These are phyloP conservation scores for Fusarium marasasianum DNA, from an alignment of 2,329 filamentous ascomycete species.

Conservation along the genomic window DNA sequence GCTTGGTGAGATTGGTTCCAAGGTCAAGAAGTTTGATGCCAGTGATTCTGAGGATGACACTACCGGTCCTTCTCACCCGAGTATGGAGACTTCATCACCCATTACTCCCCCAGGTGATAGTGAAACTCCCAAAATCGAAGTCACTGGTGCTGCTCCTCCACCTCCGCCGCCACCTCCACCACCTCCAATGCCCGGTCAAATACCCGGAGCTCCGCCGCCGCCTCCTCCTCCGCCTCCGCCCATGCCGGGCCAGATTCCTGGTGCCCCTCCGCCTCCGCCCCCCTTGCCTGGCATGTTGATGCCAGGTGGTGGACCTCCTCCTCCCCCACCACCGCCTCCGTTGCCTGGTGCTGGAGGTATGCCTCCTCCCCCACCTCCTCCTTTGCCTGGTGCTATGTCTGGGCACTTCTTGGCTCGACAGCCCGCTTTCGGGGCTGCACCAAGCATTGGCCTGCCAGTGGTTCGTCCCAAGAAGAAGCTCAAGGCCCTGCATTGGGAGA, in stretches of 20 bases:
- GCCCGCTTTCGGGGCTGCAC: constrained; percentile 62
- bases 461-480: constrained; percentile 98
- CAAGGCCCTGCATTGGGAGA: constrained; percentile 99
- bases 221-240: not conserved
- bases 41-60: constrained; percentile 79
- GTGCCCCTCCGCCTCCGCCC: too few relatives aligned
- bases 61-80: constrained; percentile 79
- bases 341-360: constrained; percentile 53
- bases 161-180: constrained; percentile 1
- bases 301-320: constrained; percentile 29
- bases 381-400: constrained; percentile 74
- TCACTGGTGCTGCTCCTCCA: constrained; percentile 58
- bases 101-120: constrained; percentile 72
- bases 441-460: constrained; percentile 75
- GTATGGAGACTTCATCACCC: constrained; percentile 74
- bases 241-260: too few relatives aligned
- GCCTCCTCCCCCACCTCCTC: constrained; percentile 67
- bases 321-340: constrained; percentile 16
- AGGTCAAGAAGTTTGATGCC: constrained; percentile 76
- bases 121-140: constrained; percentile 66
- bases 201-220: not conserved
- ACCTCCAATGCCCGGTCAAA: not conserved
- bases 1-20: constrained; percentile 76
- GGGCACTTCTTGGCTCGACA: constrained; percentile 80
- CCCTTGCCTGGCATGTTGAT: not conserved